Percentiles rank a stretch among this genome's conserved stretches.
Evolutionary conservation across 1,284 basidiomycete genomes (phyloP).

Genomic region (Puccinia polysora): DNA sequence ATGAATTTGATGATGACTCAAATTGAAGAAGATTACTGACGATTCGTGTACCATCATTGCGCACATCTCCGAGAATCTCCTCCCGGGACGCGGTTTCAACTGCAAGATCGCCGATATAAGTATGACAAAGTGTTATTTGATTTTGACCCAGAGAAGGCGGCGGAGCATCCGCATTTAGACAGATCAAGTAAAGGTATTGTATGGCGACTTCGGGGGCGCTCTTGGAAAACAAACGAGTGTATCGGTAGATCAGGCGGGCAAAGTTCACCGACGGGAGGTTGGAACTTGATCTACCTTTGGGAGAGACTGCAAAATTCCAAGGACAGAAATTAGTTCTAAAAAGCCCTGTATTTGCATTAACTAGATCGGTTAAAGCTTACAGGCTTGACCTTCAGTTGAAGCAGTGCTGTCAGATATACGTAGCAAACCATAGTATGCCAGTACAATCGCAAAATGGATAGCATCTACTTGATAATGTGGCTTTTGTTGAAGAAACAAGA

Average conservation of each 20-base stretch:
- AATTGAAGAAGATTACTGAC: conserved; percentile 58
- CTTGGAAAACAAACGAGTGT: conserved; percentile 82
- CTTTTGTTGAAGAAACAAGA: conserved; percentile 83
- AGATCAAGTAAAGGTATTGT: conserved; percentile 89
- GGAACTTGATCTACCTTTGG: conserved; percentile 62
- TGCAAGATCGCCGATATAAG: conserved; percentile 79
- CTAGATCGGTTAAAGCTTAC: conserved; percentile 58
- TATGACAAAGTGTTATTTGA: conserved; percentile 78
- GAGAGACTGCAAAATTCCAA: conserved; percentile 35
- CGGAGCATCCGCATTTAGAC: conserved; percentile 68
- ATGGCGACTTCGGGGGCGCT: conserved; percentile 87
- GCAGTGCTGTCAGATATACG: conserved; percentile 73
- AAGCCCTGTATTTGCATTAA: neutral
- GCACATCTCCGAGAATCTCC: conserved; percentile 81
- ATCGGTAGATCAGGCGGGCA: conserved; percentile 82
- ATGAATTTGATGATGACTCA: neutral
- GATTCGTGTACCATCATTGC: conserved; percentile 79
- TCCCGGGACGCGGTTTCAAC: conserved; percentile 77
- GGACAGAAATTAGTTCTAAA: neutral
- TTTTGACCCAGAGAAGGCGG: conserved; percentile 63
- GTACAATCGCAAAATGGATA: conserved; percentile 84
- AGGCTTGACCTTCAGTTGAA: conserved; percentile 71
- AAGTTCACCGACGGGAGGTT: conserved; percentile 62
- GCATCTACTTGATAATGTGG: conserved; percentile 85
- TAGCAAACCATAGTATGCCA: conserved; percentile 89